Conservation (phyloP, 2,329 filamentous ascomycete genomes). For the Leptographium procerum region DNA sequence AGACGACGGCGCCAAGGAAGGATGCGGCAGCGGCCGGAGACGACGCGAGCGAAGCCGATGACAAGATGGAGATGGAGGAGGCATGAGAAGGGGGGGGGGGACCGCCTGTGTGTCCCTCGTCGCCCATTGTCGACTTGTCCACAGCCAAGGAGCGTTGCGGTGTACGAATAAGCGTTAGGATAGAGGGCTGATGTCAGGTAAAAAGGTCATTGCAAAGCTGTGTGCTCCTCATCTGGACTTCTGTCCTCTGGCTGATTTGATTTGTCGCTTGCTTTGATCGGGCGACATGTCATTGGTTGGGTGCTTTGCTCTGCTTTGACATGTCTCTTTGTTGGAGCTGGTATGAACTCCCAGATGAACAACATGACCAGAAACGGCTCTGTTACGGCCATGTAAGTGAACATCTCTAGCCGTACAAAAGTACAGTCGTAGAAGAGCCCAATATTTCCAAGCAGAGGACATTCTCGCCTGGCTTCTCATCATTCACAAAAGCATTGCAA, state of each 20-base stretch:
- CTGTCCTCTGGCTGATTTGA: not conserved
- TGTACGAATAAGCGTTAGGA: conserved; percentile 18
- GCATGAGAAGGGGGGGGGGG: not conserved
- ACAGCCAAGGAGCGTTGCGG: not conserved
- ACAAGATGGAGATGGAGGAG: conserved; percentile 62
- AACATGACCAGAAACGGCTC: not conserved
- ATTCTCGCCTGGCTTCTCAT: not conserved
- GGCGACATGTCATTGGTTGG: not conserved
- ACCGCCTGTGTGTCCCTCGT: not conserved
- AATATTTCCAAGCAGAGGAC: no score
- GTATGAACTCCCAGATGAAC: not conserved
- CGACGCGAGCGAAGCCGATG: conserved; percentile 38
- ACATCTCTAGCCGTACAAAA: not conserved
- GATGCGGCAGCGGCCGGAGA: conserved; percentile 28
- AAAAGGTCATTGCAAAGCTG: not conserved
- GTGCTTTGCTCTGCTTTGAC: not conserved
- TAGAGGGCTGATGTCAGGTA: not conserved
- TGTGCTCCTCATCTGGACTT: no score
- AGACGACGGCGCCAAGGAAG: conserved; percentile 79
- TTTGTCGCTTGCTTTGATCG: not conserved
- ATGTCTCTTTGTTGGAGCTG: not conserved
- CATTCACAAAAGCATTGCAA: not conserved
- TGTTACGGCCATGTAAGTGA: not conserved
- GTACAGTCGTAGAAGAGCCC: no score
- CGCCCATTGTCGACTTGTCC: not conserved